Base-by-base conservation (phyloP, 208 protist genomes). In the Trypanosoma conorhini region DNA sequence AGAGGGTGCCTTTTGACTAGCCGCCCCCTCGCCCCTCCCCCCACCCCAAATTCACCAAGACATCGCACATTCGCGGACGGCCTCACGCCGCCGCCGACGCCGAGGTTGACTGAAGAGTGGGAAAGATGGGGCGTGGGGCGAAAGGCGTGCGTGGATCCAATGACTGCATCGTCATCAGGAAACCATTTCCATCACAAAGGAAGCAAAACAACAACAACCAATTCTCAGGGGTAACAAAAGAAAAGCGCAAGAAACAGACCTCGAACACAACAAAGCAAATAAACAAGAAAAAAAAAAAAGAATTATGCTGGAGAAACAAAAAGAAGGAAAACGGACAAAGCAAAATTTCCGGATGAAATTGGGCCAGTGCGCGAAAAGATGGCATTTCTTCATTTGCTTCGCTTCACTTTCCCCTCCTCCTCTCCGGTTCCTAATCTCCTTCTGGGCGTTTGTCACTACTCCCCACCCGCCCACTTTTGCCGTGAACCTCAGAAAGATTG, bases 161-260 rank as follows among this genome's bases (percentile, higher is more conserved):
- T 38, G 33, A 7, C 33, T 38, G 7, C 33, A 38, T 38, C 33
- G 33, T 7, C 33, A 38, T 7, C 33, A 38, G 4, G 7, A 2
- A 38, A 7, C 7, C 33, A 38, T 38, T 38, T 38, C 33, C 33
- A 38, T 2, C 2, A 38, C 33, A 38, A 2, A 38, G 33, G 7
- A 38, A 38, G 33, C 33, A 38, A 38, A 38, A 38, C 7, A 7
- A 38, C 7, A 38, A 38, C 7, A 46, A 46, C 5, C 5, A 46
- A 46, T 19, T 7, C 33, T 38, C 33, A 46, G 15, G 15, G 42
- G 17, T 3, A 46, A 13, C 17, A 33, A 7, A 72, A 59, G 21
- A 56, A 66, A 70, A 70, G 7, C 52, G 56, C 55, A 70, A 63
- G 56, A 60, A 75, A 69, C 26, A 42, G 7, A n/a, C 30, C 2